Evolutionary conservation across 495 filamentous ascomycete species (phyloP).

Genomic region (Trichodelitschia bisporula): DNA sequence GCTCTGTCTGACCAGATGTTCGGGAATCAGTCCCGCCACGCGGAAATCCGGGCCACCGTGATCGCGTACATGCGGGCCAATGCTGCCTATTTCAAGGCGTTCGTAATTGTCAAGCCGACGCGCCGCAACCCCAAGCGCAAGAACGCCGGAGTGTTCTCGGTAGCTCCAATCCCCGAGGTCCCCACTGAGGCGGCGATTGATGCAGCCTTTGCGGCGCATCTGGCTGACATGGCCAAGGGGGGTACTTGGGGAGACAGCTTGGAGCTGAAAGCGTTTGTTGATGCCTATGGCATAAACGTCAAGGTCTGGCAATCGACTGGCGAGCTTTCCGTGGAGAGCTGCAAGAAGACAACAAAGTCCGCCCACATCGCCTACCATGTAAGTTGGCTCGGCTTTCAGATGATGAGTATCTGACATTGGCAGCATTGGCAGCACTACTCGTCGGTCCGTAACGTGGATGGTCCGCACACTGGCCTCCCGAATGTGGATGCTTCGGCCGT

Average conservation of each 20-base stretch:
- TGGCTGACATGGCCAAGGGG: constrained; percentile 32
- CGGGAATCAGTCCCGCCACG: constrained; percentile 31
- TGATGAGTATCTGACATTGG: too few relatives aligned
- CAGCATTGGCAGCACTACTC: constrained; percentile 53
- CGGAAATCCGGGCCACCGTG: constrained; percentile 31
- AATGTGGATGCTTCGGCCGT: constrained; percentile 13
- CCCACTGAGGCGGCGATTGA: constrained; percentile 33
- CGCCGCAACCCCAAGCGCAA: constrained; percentile 39
- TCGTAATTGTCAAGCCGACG: constrained; percentile 30
- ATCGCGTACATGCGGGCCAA: constrained; percentile 38
- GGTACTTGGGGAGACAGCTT: constrained; percentile 50
- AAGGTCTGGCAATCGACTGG: constrained; percentile 31
- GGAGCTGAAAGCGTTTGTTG: constrained; percentile 43
- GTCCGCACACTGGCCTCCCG: constrained; percentile 32
- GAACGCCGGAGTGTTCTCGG: constrained; percentile 22
- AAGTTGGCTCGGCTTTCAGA: constrained; percentile 17
- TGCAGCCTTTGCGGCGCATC: constrained; percentile 32
- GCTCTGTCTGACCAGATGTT: constrained; percentile 54
- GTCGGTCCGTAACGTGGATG: constrained; percentile 37
- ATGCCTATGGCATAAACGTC: constrained; percentile 34
- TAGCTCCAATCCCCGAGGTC: constrained; percentile 11
- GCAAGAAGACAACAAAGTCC: constrained; percentile 15
- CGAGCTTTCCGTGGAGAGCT: constrained; percentile 20
- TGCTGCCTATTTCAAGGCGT: constrained; percentile 37
- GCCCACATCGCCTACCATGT: constrained; percentile 52